These are phyloP conservation scores for Colletotrichum karsti DNA, from an alignment of 2,329 filamentous ascomycete species.

Conservation along the genomic window DNA sequence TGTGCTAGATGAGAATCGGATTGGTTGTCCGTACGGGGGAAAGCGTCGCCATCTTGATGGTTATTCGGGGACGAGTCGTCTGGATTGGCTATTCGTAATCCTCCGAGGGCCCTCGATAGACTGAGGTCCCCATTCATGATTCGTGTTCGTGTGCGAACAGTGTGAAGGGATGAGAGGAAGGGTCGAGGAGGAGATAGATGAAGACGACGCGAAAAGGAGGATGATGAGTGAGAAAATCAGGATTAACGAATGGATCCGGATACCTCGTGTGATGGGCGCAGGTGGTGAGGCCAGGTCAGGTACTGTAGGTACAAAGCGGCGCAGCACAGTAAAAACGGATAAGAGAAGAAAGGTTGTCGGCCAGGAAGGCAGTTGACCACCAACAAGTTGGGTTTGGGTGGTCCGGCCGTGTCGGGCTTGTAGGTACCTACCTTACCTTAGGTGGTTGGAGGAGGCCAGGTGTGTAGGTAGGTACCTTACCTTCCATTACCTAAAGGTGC, in stretches of 20 bases:
- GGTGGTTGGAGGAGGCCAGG: too few species aligned
- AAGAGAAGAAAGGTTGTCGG: conserved; percentile 4
- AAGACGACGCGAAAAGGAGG: not conserved
- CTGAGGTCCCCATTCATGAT: conserved; percentile 93
- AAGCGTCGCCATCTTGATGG: conserved; percentile 31
- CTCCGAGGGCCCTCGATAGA: conserved; percentile 90
- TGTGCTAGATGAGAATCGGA: conserved; percentile 16
- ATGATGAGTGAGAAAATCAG: not conserved
- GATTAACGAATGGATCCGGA: conserved; percentile 6
- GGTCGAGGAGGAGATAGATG: not conserved
- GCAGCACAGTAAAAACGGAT: conserved; percentile 18
- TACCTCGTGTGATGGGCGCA: not conserved
- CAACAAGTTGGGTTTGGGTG: not conserved
- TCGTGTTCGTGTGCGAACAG: conserved; percentile 29
- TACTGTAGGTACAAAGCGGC: conserved; percentile 8
- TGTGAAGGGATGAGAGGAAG: not conserved
- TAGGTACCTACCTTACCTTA: too few species aligned
- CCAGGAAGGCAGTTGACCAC: conserved; percentile 8
- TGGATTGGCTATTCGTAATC: conserved; percentile 95
- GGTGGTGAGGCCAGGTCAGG: conserved; percentile 7
- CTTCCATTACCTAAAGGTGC: not conserved
- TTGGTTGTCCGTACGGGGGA: conserved; percentile 36
- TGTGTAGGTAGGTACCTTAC: not conserved
- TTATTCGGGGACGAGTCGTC: conserved; percentile 55
- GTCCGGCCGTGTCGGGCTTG: not conserved